Conservation (phyloP, 2,329 filamentous ascomycete genomes). For the Claviceps monticola region DNA sequence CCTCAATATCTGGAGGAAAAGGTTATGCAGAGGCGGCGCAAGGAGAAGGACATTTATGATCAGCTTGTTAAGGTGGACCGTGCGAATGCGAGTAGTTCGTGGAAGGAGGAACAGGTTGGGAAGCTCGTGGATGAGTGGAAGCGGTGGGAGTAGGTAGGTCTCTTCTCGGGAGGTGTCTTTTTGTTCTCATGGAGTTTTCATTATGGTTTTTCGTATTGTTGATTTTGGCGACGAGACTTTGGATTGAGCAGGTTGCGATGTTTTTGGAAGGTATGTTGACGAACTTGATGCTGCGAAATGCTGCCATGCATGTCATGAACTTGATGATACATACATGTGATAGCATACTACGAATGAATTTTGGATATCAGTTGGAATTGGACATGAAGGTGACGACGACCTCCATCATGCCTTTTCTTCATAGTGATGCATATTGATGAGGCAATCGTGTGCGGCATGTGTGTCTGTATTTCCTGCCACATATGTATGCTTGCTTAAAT, state of each 20-base stretch:
- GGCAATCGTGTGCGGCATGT: too few species aligned
- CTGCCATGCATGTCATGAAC: too few species aligned
- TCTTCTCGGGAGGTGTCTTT: not conserved
- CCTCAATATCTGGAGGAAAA: conserved; percentile 45
- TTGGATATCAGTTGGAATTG: too few species aligned
- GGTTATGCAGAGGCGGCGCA: conserved; percentile 43
- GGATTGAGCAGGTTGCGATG: too few species aligned
- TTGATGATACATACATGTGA: too few species aligned
- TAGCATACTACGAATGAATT: too few species aligned
- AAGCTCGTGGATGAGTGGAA: conserved; percentile 42
- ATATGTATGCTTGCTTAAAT: too few species aligned
- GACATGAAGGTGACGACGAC: too few species aligned
- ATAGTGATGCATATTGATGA: too few species aligned
- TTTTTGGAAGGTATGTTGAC: not conserved
- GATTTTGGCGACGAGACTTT: too few species aligned
- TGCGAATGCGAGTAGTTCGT: conserved; percentile 19
- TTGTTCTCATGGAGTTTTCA: not conserved
- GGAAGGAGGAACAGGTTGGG: conserved; percentile 30
- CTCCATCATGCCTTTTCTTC: too few species aligned
- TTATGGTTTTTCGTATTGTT: not conserved
- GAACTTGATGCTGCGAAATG: not conserved
- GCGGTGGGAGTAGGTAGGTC: conserved; percentile 36
- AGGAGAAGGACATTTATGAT: conserved; percentile 45
- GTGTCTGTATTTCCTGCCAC: too few species aligned
- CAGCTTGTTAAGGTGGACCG: conserved; percentile 32